Evolutionary conservation across 106 monocot species (phyloP), one percentile per base, ranked within the genome.

Genomic region (Posidonia australis): DNA sequence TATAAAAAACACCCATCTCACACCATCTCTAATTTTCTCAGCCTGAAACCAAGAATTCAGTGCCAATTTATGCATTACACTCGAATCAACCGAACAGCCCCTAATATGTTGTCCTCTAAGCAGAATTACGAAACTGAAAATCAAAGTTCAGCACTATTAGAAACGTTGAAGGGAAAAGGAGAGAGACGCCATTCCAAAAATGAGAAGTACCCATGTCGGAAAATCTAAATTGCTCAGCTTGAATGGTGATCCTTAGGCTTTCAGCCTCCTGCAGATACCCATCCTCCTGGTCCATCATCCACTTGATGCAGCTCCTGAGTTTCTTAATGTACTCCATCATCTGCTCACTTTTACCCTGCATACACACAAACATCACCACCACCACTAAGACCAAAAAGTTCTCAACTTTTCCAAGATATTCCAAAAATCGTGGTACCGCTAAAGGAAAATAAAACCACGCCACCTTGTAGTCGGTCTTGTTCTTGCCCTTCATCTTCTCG

Each of bases 301-400:
- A 94, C 47, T 60, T 78, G 21, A 86, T 75, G 59, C 94, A 94
- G 16, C 47, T 53, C 65, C 81, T 86, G 10, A 90, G 72, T 69
- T 83, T 94, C 68, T 82, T 86, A 13, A 94, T 94, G 65, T 80
- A 84, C 60, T 94, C 84, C 31, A 77, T 75, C 81, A 81, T 81
- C 64, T 81, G 86, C 56, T 89, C 82, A 20, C 51, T 70, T 51
- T 74, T 90, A 5, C 79, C 89, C 94, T 86, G 65, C 9, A 77
- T 11, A 25, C 45, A 64, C 13, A 4, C 14, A 7, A 60, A 32
- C 28, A 60, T n/a, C n/a, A n/a, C 55, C 5, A 62, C n/a, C 49
- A 49, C 49, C 13, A 49, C 3, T 49, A 49, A 17, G n/a, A 49
- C 14, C 3, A 1, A 17, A 49, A 49, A 49, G 13, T 0, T 3